phyloP scores from a whole-genome alignment of 768 basidiomycete genomes.

The Calocybe gangraenosa region DNA sequence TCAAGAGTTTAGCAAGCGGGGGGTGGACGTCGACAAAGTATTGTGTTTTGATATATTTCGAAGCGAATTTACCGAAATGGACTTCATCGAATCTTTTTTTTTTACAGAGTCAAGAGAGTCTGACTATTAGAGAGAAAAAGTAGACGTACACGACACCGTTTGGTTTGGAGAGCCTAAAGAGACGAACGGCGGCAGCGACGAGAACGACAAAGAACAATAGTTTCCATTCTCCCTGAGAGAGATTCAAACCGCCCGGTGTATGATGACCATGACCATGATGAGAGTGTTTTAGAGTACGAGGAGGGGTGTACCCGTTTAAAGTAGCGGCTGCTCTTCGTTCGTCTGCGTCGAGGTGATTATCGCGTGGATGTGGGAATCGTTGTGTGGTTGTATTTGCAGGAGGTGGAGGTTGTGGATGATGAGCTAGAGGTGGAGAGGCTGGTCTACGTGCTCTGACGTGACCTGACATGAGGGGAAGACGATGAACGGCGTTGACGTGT shows the following conservation, averaged over 20 bases:
- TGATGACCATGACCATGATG: slow-evolving; percentile 40
- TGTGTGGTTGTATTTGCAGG: slow-evolving; percentile 35
- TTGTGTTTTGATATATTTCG: slow-evolving; percentile 87
- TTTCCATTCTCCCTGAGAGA: slow-evolving; percentile 74
- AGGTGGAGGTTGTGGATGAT: slow-evolving; percentile 37
- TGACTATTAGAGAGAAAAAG: background rate
- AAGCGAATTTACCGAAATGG: slow-evolving; percentile 96
- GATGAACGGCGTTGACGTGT: no score
- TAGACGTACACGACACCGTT: slow-evolving; percentile 89
- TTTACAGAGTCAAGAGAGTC: background rate
- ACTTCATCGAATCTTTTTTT: slow-evolving; percentile 88
- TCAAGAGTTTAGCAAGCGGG: slow-evolving; percentile 91
- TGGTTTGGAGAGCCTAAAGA: slow-evolving; percentile 83
- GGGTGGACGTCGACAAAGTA: slow-evolving; percentile 97
- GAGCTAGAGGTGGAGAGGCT: slow-evolving; percentile 66
- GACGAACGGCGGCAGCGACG: slow-evolving; percentile 74
- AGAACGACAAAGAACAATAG: slow-evolving; percentile 62
- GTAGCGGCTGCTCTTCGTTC: slow-evolving; percentile 64
- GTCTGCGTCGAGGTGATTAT: slow-evolving; percentile 73
- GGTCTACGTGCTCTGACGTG: slow-evolving; percentile 65
- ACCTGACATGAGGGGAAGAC: slow-evolving; percentile 39
- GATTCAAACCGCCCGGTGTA: slow-evolving; percentile 57
- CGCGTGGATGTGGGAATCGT: slow-evolving; percentile 61
- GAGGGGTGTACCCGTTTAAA: slow-evolving; percentile 57
- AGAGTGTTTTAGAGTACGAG: no score